Evolutionary conservation across 345 rosid genomes (phyloP), one percentile per base, ranked within the genome.

Genomic region (Jatropha curcas): DNA sequence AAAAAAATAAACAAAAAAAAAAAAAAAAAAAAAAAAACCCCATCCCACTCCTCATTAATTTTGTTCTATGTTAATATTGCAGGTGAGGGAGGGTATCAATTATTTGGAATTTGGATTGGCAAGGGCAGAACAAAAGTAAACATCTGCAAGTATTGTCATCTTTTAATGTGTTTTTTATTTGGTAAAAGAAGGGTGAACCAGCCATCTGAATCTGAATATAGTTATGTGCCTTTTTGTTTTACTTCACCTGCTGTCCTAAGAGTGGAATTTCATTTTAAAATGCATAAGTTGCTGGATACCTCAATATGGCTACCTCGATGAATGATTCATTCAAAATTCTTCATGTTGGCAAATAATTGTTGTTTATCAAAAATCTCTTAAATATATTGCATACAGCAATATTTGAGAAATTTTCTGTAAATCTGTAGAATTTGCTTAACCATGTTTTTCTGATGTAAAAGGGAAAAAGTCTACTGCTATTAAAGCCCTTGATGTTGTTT

Each of bases 61-160:
- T 60, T 83, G 70, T 70, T 57, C 66, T 25, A 55, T 46, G n/a
- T 68, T 39, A 31, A 64, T 76, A 59, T 50, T 65, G 67, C 81
- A 95, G 99, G 89, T 92, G 71, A 83, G 62, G 79, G 97, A 91
- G 82, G 91, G 91, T 19, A 60, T 82, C 28, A 60, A 64, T 65
- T 88, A 80, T 75, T 43, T 75, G 53, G 86, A 83, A 60, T 77
- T 64, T 25, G 85, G 93, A 82, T 71, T 33, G 28, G 39, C 84
- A 63, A 59, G 59, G 60, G 79, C 80, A 7, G 91, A 79, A 83
- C 83, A 81, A 31, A 91, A 77, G 99, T 91, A 85, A 83, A 88
- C 71, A 30, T 71, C 68, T 27, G 16, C 24, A 5, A 67, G 46
- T 68, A 24, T 59, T 41, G 46, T 59, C 19, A 7, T 60, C 64